These are phyloP conservation scores for Fusarium torreyae DNA, from an alignment of 2,329 filamentous ascomycete genomes.

Conservation along the genomic window DNA sequence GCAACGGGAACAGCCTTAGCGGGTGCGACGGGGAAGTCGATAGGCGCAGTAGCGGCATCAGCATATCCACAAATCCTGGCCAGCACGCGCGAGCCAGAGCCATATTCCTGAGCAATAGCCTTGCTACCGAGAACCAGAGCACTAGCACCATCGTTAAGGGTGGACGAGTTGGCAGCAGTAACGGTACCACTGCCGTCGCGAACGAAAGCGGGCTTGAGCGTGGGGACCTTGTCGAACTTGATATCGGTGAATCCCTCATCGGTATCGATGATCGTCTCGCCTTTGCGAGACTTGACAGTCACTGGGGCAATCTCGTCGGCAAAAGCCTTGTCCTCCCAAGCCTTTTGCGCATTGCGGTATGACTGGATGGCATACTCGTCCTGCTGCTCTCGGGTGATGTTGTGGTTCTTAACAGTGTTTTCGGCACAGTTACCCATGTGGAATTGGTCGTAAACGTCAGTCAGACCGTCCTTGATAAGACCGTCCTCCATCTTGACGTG, in stretches of 20 bases:
- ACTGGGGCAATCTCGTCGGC: conserved; percentile 92
- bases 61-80: conserved; percentile 88
- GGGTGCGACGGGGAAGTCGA: conserved; percentile 95
- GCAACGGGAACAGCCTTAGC: conserved; percentile 93
- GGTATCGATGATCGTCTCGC: conserved; percentile 81
- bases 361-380: conserved; percentile 92
- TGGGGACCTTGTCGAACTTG: conserved; percentile 87
- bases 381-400: conserved; percentile 86
- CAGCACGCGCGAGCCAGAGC: conserved; percentile 83
- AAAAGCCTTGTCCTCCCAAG: conserved; percentile 87
- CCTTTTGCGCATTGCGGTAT: conserved; percentile 90
- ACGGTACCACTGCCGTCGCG: conserved; percentile 89
- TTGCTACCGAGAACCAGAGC: conserved; percentile 89
- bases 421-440: conserved; percentile 99
- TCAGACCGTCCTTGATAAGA: conserved; percentile 92
- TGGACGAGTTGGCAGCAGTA: conserved; percentile 94
- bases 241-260: conserved; percentile 93
- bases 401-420: conserved; percentile 90
- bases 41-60: conserved; percentile 90
- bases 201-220: conserved; percentile 92
- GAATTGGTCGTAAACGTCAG: conserved; percentile 96
- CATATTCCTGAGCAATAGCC: conserved; percentile 85
- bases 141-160: conserved; percentile 93
- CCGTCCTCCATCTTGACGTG: conserved; percentile 92
- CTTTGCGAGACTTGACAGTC: conserved; percentile 87